Base-by-base conservation (phyloP, 257 asterid species). In the Haberlea rhodopensis region DNA sequence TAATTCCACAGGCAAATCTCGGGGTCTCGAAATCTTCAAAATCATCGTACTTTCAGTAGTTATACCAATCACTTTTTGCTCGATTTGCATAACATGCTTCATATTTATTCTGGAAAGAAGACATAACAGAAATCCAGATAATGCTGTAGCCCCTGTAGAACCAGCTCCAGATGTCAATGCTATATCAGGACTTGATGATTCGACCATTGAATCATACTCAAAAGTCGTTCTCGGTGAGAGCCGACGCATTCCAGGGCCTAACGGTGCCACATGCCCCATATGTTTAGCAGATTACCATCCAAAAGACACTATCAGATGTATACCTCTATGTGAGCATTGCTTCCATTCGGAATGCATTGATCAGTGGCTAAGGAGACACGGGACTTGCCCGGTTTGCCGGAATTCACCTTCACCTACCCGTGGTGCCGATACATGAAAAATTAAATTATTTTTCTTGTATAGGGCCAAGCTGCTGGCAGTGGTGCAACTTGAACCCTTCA, bases 281-380 rank as follows among this genome's bases (percentile, higher is more conserved):
- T 89, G 98, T 53, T 68, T 91, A 6, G 70, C 62, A 1, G 98
- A 91, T 10, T 91, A 91, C 56, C 34, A 65, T 5, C 85, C 96
- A 0, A 85, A 78, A 61, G 95, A 91, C 53, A 78, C 79, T 2
- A 18, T 91, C 1, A 72, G 85, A 63, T 69, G 92, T 66, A 80
- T 91, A 16, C 91, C 96, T 6, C 80, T 68, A 2, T 89, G 96
- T 60, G 78, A 84, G 2, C 98, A 91, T 62, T 91, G 95, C 69
- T 89, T 91, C 67, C 98, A 89, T 62, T 84, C 90, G 1, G 89
- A 87, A 0, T 91, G 96, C 48, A 82, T 89, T 22, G 98, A 91
- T 62, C 95, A 82, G 67, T 88, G 98, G 98, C 46, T 91, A 65
- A 72, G 81, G 52, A 28, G 76, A 62, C 85, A 91, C 21, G 71